These are phyloP conservation scores for Mollisiaceae sp. DNA, from an alignment of 2,329 filamentous ascomycete genomes.

Conservation along the genomic window DNA sequence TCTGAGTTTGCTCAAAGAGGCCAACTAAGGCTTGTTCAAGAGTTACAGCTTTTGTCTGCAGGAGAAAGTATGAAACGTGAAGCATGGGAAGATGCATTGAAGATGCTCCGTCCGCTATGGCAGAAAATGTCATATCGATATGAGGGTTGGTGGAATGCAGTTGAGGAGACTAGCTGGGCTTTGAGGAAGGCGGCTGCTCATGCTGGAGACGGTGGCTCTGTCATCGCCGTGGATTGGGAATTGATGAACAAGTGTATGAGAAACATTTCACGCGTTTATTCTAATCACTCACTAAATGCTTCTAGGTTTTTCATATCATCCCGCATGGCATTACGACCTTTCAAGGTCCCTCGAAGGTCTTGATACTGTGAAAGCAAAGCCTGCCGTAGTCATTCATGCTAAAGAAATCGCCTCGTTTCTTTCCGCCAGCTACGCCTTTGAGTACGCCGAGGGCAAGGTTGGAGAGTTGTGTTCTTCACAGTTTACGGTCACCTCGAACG, in stretches of 20 bases:
- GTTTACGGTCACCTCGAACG: slow-evolving; percentile 60
- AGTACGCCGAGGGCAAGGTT: slow-evolving; percentile 62
- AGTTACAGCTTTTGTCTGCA: slow-evolving; percentile 60
- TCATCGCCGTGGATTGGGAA: slow-evolving; percentile 70
- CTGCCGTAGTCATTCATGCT: slow-evolving; percentile 56
- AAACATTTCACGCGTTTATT: not conserved
- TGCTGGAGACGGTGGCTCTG: slow-evolving; percentile 57
- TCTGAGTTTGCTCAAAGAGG: slow-evolving; percentile 58
- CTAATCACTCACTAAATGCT: slow-evolving; percentile 31
- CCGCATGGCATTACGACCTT: slow-evolving; percentile 67
- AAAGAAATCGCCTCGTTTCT: slow-evolving; percentile 59
- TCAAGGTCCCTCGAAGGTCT: slow-evolving; percentile 60
- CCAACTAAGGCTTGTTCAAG: slow-evolving; percentile 59
- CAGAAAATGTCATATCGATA: slow-evolving; percentile 58
- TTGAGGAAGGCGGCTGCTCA: slow-evolving; percentile 61
- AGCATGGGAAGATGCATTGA: slow-evolving; percentile 59
- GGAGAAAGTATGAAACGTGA: slow-evolving; percentile 57
- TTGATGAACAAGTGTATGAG: slow-evolving; percentile 62
- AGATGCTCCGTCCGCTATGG: slow-evolving; percentile 62
- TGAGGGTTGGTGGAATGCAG: slow-evolving; percentile 64
- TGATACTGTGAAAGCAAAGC: slow-evolving; percentile 48
- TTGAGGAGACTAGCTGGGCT: slow-evolving; percentile 66
- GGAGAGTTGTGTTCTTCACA: slow-evolving; percentile 65
- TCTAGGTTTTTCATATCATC: slow-evolving; percentile 58
- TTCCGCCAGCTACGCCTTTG: slow-evolving; percentile 61